phyloP scores from a whole-genome alignment of 2,329 filamentous ascomycete genomes.

The Claviceps sp. region DNA sequence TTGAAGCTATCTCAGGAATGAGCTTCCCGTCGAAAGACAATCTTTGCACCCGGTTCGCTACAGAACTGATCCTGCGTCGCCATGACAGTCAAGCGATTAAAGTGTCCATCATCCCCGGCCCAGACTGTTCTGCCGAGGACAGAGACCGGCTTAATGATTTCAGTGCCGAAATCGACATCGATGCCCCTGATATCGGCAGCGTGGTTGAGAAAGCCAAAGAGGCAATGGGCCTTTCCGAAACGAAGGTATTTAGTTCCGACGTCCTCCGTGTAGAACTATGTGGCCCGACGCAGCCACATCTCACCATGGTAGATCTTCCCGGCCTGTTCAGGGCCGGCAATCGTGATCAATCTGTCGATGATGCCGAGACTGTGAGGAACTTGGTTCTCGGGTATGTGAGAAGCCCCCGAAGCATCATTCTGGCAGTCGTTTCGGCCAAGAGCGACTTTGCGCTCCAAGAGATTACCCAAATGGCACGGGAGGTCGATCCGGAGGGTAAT shows the following conservation, averaged over 20 bases:
- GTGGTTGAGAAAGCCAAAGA: slow-evolving; percentile 6
- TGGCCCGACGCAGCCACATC: slow-evolving; percentile 32
- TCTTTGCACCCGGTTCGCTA: slow-evolving; percentile 50
- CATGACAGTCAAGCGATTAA: slow-evolving; percentile 18
- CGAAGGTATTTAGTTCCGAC: slow-evolving; percentile 27
- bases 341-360: slow-evolving; percentile 24
- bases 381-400: slow-evolving; percentile 44
- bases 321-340: slow-evolving; percentile 36
- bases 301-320: slow-evolving; percentile 47
- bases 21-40: slow-evolving; percentile 45
- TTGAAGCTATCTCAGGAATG: slow-evolving; percentile 50
- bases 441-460: slow-evolving; percentile 44
- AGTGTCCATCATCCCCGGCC: slow-evolving; percentile 19
- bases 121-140: slow-evolving; percentile 14
- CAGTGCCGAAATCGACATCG: slow-evolving; percentile 1
- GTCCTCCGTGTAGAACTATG: slow-evolving; percentile 33
- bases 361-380: slow-evolving; percentile 7
- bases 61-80: slow-evolving; percentile 44
- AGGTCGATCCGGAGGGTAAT: slow-evolving; percentile 9
- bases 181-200: slow-evolving; percentile 3
- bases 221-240: slow-evolving; percentile 7
- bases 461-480: slow-evolving; percentile 13
- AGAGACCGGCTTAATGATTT: slow-evolving; percentile 7
- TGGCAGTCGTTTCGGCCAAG: slow-evolving; percentile 43
- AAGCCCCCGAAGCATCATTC: slow-evolving; percentile 42